phyloP scores from a whole-genome alignment of 2,329 filamentous ascomycete genomes.

The Diaporthe sp. region DNA sequence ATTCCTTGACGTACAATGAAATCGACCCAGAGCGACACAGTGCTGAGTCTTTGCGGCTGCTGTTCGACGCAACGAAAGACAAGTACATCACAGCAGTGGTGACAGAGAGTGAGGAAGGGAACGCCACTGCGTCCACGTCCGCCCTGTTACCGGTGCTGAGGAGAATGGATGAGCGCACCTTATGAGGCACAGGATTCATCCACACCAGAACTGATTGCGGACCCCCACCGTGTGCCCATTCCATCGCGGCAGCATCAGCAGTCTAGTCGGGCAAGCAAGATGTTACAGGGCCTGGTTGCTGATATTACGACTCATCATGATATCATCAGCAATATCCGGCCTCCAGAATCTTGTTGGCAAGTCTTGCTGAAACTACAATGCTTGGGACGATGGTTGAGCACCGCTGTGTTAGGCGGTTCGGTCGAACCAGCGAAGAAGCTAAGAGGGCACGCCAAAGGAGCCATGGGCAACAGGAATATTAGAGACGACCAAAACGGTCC shows the following conservation, averaged over 20 bases:
- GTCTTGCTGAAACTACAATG: not conserved
- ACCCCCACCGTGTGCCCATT: no score
- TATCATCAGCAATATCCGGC: not conserved
- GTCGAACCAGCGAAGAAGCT: not conserved
- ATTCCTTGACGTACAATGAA: constrained; percentile 95
- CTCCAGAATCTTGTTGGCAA: not conserved
- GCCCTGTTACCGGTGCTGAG: constrained; percentile 77
- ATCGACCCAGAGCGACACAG: constrained; percentile 79
- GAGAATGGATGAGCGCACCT: constrained; percentile 65
- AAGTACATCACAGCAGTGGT: constrained; percentile 90
- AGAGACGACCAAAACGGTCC: not conserved
- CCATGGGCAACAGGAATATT: not conserved
- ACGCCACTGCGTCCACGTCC: constrained; percentile 86
- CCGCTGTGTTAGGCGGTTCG: not conserved
- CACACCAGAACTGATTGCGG: not conserved
- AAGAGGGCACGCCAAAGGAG: not conserved
- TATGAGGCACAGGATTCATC: constrained; percentile 43
- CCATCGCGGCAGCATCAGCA: not conserved
- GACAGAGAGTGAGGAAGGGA: constrained; percentile 93
- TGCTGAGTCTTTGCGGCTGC: constrained; percentile 67
- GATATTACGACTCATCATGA: not conserved
- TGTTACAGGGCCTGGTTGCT: not conserved
- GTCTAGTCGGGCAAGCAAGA: not conserved
- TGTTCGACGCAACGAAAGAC: constrained; percentile 93
- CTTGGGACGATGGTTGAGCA: not conserved